Evolutionary conservation across 2,329 filamentous ascomycete species (phyloP).

Genomic region (Pseudocercospora musae): DNA sequence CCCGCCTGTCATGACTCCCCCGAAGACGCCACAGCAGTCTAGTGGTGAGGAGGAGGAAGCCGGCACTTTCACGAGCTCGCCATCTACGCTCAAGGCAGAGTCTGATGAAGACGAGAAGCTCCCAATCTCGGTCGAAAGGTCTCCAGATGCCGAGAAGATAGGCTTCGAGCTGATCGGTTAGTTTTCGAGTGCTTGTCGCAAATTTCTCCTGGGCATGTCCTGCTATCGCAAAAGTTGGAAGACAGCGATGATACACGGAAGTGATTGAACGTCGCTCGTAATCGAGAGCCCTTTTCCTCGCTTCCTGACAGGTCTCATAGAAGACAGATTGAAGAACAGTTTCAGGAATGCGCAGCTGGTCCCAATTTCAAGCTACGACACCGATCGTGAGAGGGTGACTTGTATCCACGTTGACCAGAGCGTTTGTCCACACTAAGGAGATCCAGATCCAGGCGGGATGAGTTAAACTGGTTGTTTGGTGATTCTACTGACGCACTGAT

Average conservation of each 20-base stretch:
- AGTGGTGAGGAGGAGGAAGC: neutral
- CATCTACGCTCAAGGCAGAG: neutral
- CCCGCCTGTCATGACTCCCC: neutral
- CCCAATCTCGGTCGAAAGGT: neutral
- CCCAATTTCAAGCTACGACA: neutral
- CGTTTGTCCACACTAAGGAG: neutral
- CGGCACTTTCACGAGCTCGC: neutral
- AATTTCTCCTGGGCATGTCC: neutral
- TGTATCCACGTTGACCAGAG: neutral
- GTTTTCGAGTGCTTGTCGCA: neutral
- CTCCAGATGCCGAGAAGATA: neutral
- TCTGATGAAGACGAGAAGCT: neutral
- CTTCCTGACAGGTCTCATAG: neutral
- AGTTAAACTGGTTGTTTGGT: neutral
- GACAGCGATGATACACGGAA: neutral
- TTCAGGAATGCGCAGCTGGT: neutral
- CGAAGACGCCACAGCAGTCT: neutral
- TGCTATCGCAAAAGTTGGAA: neutral
- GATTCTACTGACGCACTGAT: neutral
- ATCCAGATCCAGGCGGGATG: neutral
- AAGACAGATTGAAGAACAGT: neutral
- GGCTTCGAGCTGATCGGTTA: neutral
- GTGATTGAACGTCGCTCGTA: too few relatives aligned
- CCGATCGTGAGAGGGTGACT: neutral
- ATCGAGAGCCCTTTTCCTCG: too few relatives aligned